Base-by-base conservation (phyloP, 768 basidiomycete genomes). In the Mycena indigotica region DNA sequence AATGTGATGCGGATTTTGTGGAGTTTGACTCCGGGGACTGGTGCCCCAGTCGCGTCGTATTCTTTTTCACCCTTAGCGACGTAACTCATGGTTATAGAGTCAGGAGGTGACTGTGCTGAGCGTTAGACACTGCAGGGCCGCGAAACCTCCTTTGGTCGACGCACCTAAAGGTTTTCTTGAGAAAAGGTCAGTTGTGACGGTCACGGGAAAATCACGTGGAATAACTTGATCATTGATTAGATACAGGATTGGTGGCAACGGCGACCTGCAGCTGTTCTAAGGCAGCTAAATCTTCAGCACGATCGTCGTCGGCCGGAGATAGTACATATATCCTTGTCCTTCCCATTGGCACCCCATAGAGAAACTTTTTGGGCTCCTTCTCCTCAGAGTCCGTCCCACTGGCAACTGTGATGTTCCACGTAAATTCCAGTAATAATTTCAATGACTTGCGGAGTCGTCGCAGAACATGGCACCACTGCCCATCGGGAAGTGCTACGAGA, bases 1-100 rank as follows among this genome's bases (percentile, higher is more conserved):
- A 99, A 83, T 64, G 97, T 98, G 82, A 99, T 99, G 64, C 97
- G 83, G 76, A 98, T 98, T 85, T 98, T 98, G 87, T 98, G 96
- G 74, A 93, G 86, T 78, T 98, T 95, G 72, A 92, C 89, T 64
- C 85, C 80, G 70, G 91, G 88, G 61, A 94, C 85, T 53, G 83
- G 84, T 63, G 89, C 89, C 69, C 93, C 93, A 48, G 91, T 88
- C 60, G 93, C 94, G 66, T 98, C 97, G 82, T 94, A 95, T 75
- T 97, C 95, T 77, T 98, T 95, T 77, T 95, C 93, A 75, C 89
- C 91, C 86, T 94, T 94, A 83, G 93, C 91, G 92, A 93, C 93
- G 90, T 95, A 93, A 91, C 91, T 93, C 93, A 93, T 93, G 78
- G 72, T 89, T 65, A 69, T 64, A 21, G 86, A 88, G 87, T 86